Percentiles rank a stretch among this genome's conserved stretches.
Evolutionary conservation across 2,329 filamentous ascomycete species (phyloP).

Genomic region (Xylaria sp.): DNA sequence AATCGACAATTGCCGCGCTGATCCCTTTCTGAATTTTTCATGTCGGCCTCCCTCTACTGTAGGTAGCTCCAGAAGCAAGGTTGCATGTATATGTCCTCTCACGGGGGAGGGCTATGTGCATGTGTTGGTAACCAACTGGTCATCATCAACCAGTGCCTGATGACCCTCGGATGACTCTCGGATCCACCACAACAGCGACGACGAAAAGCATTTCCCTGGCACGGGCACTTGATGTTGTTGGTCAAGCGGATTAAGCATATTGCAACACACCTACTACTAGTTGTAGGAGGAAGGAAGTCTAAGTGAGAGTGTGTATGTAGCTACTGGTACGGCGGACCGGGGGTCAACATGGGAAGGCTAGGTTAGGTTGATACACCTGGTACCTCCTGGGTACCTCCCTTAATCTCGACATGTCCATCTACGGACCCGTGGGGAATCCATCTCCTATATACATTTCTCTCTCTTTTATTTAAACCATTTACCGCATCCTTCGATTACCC

Average conservation of each 20-base stretch:
- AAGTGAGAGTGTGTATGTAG: background rate
- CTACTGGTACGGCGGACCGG: background rate
- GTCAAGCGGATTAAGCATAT: too few relatives aligned
- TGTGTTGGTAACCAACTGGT: constrained; percentile 16
- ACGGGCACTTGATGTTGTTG: background rate
- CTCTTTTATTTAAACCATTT: constrained; percentile 17
- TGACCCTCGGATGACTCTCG: constrained; percentile 7
- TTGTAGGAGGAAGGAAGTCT: too few relatives aligned
- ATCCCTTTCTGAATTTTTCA: constrained; percentile 23
- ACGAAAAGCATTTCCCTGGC: background rate
- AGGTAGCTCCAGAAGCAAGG: constrained; percentile 13
- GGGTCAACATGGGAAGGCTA: constrained; percentile 4
- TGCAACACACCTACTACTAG: too few relatives aligned
- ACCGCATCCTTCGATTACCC: constrained; percentile 5
- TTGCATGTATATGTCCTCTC: constrained; percentile 21
- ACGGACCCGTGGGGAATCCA: background rate
- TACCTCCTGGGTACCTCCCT: constrained; percentile 14
- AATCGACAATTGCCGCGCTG: constrained; percentile 36
- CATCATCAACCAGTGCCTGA: constrained; percentile 15
- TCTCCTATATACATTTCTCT: background rate
- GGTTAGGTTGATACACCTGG: constrained; percentile 9
- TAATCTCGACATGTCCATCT: constrained; percentile 9
- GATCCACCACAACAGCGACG: constrained; percentile 6
- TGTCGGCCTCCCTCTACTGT: background rate
- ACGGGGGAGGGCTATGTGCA: constrained; percentile 19